Evolutionary conservation across 306 rosid genomes (phyloP).

Genomic region (Pyrus communis): DNA sequence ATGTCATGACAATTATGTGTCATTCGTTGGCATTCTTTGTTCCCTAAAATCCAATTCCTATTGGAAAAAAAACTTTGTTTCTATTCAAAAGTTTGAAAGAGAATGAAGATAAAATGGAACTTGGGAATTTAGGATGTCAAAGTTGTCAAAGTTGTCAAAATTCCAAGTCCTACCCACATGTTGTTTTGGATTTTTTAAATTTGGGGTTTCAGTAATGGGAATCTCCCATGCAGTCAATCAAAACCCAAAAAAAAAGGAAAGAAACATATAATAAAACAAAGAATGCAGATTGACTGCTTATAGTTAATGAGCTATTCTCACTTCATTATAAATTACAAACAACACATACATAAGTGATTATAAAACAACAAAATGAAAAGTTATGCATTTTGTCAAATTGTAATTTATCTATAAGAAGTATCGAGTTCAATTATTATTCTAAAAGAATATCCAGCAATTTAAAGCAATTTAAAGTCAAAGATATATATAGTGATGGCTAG

Average conservation of each 20-base stretch:
- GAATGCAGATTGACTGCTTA: not conserved
- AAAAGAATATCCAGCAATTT: not conserved
- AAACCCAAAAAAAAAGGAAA: not conserved
- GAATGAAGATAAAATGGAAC: slow-evolving; percentile 12
- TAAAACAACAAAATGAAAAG: not conserved
- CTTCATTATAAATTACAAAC: not conserved
- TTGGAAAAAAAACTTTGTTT: slow-evolving; percentile 17
- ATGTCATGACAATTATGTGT: slow-evolving; percentile 58
- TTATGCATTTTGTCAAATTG: not conserved
- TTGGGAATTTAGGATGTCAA: slow-evolving; percentile 53
- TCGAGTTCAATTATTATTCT: too few species aligned
- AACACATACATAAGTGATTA: not conserved
- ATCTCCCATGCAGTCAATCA: slow-evolving; percentile 4
- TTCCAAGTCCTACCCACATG: slow-evolving; percentile 49
- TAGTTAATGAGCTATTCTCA: too few species aligned
- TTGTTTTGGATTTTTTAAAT: slow-evolving; percentile 22
- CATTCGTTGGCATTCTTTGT: slow-evolving; percentile 29
- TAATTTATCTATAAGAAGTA: too few species aligned
- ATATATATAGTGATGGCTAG: slow-evolving; percentile 2
- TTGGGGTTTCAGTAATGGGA: slow-evolving; percentile 10
- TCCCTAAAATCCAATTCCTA: slow-evolving; percentile 22
- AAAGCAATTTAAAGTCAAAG: not conserved
- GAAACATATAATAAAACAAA: not conserved
- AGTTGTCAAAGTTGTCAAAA: slow-evolving; percentile 11
- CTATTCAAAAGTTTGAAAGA: slow-evolving; percentile 24